Percentiles rank a stretch among this genome's conserved stretches.
phyloP scores from a whole-genome alignment of 2,329 filamentous ascomycete species.

The Clonostachys rosea region DNA sequence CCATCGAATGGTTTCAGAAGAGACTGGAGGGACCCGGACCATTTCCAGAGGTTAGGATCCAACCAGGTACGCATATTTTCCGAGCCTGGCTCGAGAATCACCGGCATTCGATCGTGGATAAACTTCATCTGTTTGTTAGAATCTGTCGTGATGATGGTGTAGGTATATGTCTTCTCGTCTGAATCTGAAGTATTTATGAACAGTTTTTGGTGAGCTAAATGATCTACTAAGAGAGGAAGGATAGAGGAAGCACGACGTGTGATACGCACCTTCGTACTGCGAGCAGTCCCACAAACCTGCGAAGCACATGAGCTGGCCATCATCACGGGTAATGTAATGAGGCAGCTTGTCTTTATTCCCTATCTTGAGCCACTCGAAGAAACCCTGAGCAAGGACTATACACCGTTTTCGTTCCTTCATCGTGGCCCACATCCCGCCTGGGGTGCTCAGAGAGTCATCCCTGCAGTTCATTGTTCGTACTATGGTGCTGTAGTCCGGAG shows the following conservation, averaged over 20 bases:
- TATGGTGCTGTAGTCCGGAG: slow-evolving; percentile 70
- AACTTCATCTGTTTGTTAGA: slow-evolving; percentile 81
- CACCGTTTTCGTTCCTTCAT: slow-evolving; percentile 92
- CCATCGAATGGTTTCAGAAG: slow-evolving; percentile 76
- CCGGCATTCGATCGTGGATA: slow-evolving; percentile 93
- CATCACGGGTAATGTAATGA: slow-evolving; percentile 76
- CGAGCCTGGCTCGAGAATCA: slow-evolving; percentile 76
- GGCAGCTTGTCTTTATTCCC: slow-evolving; percentile 74
- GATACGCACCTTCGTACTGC: slow-evolving; percentile 62
- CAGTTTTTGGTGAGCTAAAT: no score
- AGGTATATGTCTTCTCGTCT: slow-evolving; percentile 74
- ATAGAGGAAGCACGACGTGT: background rate
- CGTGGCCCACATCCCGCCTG: slow-evolving; percentile 81
- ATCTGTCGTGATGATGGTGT: slow-evolving; percentile 89
- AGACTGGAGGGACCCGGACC: slow-evolving; percentile 73
- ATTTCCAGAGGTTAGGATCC: slow-evolving; percentile 65
- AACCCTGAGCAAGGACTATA: slow-evolving; percentile 83
- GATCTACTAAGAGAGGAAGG: no score
- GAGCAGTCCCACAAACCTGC: slow-evolving; percentile 92
- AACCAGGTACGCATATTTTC: slow-evolving; percentile 71
- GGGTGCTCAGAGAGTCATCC: slow-evolving; percentile 74
- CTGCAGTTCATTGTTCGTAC: slow-evolving; percentile 94
- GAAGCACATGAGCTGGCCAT: slow-evolving; percentile 81
- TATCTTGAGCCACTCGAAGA: slow-evolving; percentile 93
- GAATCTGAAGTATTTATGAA: slow-evolving; percentile 5